These are phyloP conservation scores for Starmera amethionina DNA, from an alignment of 805 yeast species.

Conservation along the genomic window DNA sequence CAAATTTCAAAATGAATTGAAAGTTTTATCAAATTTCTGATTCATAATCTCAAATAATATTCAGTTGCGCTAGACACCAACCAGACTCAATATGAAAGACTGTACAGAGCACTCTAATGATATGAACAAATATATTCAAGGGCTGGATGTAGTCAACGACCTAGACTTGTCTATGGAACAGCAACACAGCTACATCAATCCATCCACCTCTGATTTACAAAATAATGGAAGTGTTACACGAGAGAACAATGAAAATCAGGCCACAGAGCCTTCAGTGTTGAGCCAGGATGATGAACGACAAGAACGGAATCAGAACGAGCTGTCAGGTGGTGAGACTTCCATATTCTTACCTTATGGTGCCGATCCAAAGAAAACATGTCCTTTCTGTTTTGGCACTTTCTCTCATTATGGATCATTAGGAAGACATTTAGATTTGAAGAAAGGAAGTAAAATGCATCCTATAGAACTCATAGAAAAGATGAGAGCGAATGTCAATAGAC, in stretches of 20 bases:
- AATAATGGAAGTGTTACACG: not conserved
- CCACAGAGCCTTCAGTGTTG: not conserved
- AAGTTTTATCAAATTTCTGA: not conserved
- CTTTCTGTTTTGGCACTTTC: conserved; percentile 43
- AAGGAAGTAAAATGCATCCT: conserved; percentile 46
- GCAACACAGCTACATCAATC: conserved; percentile 1
- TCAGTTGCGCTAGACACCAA: not conserved
- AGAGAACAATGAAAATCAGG: not conserved
- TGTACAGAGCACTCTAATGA: not conserved
- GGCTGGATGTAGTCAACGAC: conserved; percentile 9
- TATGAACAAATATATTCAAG: conserved; percentile 8
- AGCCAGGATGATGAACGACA: not conserved
- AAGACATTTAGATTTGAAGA: conserved; percentile 46
- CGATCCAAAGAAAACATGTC: conserved; percentile 29
- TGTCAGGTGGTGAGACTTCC: not conserved
- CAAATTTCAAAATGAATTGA: not conserved
- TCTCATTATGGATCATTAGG: conserved; percentile 52
- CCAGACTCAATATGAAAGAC: not conserved
- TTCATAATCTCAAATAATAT: not conserved
- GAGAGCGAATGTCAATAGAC: conserved; percentile 30
- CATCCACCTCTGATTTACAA: conserved; percentile 1
- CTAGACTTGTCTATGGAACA: conserved; percentile 1
- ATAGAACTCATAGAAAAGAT: conserved; percentile 33
- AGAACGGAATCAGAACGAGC: not conserved
- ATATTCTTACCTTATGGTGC: conserved; percentile 20